Evolutionary conservation across 257 asterid genomes (phyloP), one percentile per base, ranked within the genome.

Genomic region (Mentha longifolia): DNA sequence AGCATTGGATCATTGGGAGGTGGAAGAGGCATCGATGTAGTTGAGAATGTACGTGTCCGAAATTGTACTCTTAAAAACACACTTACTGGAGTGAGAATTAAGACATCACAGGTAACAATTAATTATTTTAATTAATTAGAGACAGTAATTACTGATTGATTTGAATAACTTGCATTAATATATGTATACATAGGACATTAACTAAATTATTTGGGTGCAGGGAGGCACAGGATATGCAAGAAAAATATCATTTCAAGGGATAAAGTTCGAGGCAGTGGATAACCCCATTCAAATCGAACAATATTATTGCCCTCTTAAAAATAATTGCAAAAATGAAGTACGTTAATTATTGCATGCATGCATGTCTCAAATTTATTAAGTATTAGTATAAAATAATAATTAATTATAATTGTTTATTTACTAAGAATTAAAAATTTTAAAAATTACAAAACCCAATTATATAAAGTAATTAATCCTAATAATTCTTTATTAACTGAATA

Each of bases 141-240:
- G 25, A 22, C 2, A 22, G 25, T 22, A 35, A 7, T 60, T 71
- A 49, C 14, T 61, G 14, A 22, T 31, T 31, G 52, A 54, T 37
- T 19, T 35, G 7, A 8, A 33, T 20, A 52, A 9, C 7, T 6
- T 7, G 16, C 14, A 15, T 49, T 46, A 20, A 43, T 6, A 50
- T 70, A 61, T 30, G n/a, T n/a, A n/a, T n/a, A n/a, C n/a, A n/a
- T n/a, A n/a, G n/a, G n/a, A n/a, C n/a, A n/a, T n/a, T n/a, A n/a
- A n/a, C n/a, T n/a, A n/a, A n/a, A n/a, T 14, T 15, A 14, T 10
- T 33, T 63, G 56, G 15, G 17, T 58, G 79, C 74, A 86, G 92
- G 95, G 95, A 61, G 95, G 92, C 64, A 65, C 43, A 55, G 95
- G 95, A 50, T 76, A 77, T 49, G 95, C 89, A 51, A 86, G 88